Percentiles rank a stretch among this genome's conserved stretches.
These are phyloP conservation scores for Aspergillus leporis DNA, from an alignment of 495 filamentous ascomycete genomes.

Conservation along the genomic window DNA sequence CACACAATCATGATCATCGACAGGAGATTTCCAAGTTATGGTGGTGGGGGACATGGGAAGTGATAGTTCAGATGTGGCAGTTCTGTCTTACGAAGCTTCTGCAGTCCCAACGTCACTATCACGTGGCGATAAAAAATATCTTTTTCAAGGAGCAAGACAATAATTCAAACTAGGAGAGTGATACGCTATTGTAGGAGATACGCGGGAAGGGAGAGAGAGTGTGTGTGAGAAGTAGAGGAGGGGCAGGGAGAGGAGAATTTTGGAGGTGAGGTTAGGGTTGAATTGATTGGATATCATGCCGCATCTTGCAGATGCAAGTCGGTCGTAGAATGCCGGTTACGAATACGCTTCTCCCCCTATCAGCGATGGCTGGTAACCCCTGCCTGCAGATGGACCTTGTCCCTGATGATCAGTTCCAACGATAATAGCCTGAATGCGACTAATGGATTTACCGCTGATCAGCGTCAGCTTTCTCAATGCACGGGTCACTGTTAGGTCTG, in stretches of 20 bases:
- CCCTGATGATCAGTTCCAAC: conserved; percentile 14
- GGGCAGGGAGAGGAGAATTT: not conserved
- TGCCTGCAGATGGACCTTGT: conserved; percentile 3
- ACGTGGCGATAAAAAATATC: not conserved
- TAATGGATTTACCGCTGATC: conserved; percentile 4
- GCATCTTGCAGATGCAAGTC: conserved; percentile 8
- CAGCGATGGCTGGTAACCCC: conserved; percentile 2
- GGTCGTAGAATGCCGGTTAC: conserved; percentile 7
- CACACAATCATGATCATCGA: conserved; percentile 10
- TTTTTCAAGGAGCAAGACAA: not conserved
- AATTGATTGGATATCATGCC: not conserved
- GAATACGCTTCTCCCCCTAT: conserved; percentile 9
- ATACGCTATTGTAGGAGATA: not conserved
- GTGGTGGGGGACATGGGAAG: not conserved
- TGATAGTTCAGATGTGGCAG: not conserved
- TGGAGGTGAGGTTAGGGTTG: conserved; percentile 11
- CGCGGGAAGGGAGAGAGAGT: too few relatives aligned
- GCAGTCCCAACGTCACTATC: not conserved
- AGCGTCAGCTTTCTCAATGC: not conserved
- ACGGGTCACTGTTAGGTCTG: not conserved
- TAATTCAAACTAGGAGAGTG: not conserved
- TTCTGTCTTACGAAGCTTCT: conserved; percentile 8
- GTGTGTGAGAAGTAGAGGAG: not conserved
- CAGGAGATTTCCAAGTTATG: conserved; percentile 5
- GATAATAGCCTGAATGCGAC: conserved; percentile 1